Evolutionary conservation across 2,329 filamentous ascomycete species (phyloP), one percentile per base, ranked within the genome.

Genomic region (Paraconiothyrium brasiliense): DNA sequence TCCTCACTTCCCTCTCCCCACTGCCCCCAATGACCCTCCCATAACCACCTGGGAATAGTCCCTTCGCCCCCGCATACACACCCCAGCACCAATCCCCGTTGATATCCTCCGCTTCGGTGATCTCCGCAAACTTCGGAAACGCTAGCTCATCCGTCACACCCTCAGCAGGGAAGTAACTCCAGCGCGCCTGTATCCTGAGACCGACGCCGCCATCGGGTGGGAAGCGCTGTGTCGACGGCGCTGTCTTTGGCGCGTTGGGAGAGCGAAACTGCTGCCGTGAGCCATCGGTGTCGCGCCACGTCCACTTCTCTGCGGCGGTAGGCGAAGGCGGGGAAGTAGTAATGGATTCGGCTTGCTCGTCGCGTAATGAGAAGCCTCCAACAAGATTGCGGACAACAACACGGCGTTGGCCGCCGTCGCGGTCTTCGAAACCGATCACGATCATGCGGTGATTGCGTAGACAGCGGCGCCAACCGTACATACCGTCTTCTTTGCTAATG

Each of bases 41-140:
- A 83, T 94, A 94, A 8, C 87, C 86, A 7, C 89, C 89, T 4
- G 94, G 94, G 74, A 97, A 96, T 66, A 97, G 71, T 0, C 93
- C 94, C 69, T 87, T 89, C 27, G 81, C 82, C 0, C 93, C 93
- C 80, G 93, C 93, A 82, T 97, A 97, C 32, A 89, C 88, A 0
- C 94, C 94, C 80, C 90, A 91, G 72, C 86, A 93, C 94, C 94
- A 98, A 76, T 97, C 93, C 20, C 90, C 92, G 76, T 97, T 97
- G 51, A 96, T 88, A 76, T 95, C 91, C 75, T 94, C 90, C 41
- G 91, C 88, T 80, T 98, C 94, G 7, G 85, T 85, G 14, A 98
- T 86, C 77, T 95, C 92, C 0, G 94, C 93, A 10, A 91, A 89
- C 54, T 89, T 89, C 0, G 94, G 94, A 69, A 98, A 97, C 64